Base-by-base conservation (phyloP, 805 yeast genomes). In the Hanseniaspora taiwanica region DNA sequence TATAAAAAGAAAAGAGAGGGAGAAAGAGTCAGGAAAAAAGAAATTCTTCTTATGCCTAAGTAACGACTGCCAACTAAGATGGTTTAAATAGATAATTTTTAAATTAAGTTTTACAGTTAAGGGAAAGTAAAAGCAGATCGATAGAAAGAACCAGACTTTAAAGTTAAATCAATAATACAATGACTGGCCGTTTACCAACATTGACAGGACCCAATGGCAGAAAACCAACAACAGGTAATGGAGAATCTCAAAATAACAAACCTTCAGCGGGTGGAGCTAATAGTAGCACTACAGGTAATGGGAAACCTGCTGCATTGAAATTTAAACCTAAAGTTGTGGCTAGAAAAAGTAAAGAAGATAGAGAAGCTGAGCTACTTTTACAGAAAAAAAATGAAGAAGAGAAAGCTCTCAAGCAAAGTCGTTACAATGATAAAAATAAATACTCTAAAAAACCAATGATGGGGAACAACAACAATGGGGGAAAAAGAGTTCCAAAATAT, bases 311-410 rank as follows among this genome's bases (percentile, higher is more conserved):
- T 6, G 66, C 74, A 2, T 62, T 81, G 44, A 79, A 80, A 58
- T 87, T 87, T 61, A 76, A 78, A 58, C 96, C 96, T 2, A 87
- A 87, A 58, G 78, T 69, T 2, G 94, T 87, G 34, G 86, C 86
- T 0, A 68, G 96, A 59, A 76, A 84, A 55, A 64, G 85, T 9
- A 79, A 83, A 49, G 87, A 82, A 49, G 95, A 85, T 49, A 66
- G 95, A 56, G 94, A 76, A 18, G 76, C 81, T 21, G 72, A 74
- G 40, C 18, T 36, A 16, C 34, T 31, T n/a, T 19, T 25, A n/a
- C 85, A 86, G 4, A 70, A 66, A 47, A 62, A 68, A 44, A 63
- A 51, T 49, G 42, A 45, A 44, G 50, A 49, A 46, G 52, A 46
- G 34, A 44, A 41, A n/a, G 41, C 38, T 24, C 44, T 40, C 4